Base-by-base conservation (phyloP, 108 stramenopile genomes). In the Skeletonema tropicum region DNA sequence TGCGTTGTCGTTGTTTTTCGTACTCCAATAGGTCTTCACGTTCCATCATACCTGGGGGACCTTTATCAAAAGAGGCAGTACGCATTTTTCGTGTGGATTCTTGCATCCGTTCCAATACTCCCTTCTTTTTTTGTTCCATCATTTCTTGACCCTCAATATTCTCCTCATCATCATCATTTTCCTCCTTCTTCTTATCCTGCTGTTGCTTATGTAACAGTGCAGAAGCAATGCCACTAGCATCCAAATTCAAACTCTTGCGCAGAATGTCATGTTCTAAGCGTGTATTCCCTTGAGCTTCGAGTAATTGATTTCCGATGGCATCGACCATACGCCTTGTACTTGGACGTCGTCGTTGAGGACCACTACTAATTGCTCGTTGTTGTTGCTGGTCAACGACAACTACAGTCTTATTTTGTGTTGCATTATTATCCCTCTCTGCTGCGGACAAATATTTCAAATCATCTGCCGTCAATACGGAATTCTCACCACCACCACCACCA, bases 71-170 rank as follows among this genome's bases (percentile, higher is more conserved):
- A 12, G 39, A 41, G 39, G 74, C 42, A 12, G 70, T 30, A 30
- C 74, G 79, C 35, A 80, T 13, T n/a, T 49, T 59, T 25, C 67
- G 62, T 19, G 79, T 75, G 13, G 79, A 75, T 64, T 75, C 62
- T 0, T 58, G 66, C 11, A 80, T 68, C 6, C 79, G 57, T 23
- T 75, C 68, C 32, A 60, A 65, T 6, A 73, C 12, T 41, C 39
- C 3, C 11, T 11, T n/a, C n/a, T n/a, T n/a, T n/a, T n/a, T 2
- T 13, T 41, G 3, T 12, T 14, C 13, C 39, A 12, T 10, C 39
- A 41, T 29, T 29, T 41, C 39, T 3, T n/a, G n/a, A n/a, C n/a
- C n/a, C n/a, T 13, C 39, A 12, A 41, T 12, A 10, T 41, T 3
- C 11, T 41, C 39, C 39, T 41, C 3, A 41, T 14, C 0, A 13